A percentile compares a stretch with the other conserved stretches of the same genome.
Conservation (phyloP, 2,329 filamentous ascomycete genomes). For the Aspergillus sp. region DNA sequence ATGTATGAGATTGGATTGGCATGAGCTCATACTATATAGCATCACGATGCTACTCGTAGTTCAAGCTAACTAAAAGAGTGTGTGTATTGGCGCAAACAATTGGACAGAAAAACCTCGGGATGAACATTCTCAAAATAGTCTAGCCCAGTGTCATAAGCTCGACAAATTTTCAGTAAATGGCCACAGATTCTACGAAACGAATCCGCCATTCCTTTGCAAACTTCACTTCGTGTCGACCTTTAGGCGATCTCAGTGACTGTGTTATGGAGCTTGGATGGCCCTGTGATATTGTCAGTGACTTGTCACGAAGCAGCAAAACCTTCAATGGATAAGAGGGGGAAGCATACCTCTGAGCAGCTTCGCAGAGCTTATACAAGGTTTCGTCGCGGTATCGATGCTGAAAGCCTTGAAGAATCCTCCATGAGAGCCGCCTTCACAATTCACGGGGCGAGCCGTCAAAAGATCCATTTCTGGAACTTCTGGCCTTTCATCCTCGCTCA, state of each 20-base stretch:
- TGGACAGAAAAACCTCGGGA: slow-evolving; percentile 8
- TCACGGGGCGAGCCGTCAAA: slow-evolving; percentile 47
- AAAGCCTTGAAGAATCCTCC: slow-evolving; percentile 22
- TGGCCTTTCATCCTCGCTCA: slow-evolving; percentile 75
- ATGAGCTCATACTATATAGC: slow-evolving; percentile 1
- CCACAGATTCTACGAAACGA: slow-evolving; percentile 6
- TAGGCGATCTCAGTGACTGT: slow-evolving; percentile 23
- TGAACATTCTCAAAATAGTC: slow-evolving; percentile 10
- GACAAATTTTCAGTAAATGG: slow-evolving; percentile 9
- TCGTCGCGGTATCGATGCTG: slow-evolving; percentile 22
- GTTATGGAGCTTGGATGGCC: slow-evolving; percentile 39
- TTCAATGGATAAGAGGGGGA: too few relatives aligned
- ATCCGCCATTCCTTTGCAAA: slow-evolving; percentile 22
- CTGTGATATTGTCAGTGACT: slow-evolving; percentile 10
- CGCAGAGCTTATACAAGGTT: slow-evolving; percentile 25
- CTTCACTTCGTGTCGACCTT: slow-evolving; percentile 19
- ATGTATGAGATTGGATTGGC: neutral
- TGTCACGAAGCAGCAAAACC: too few relatives aligned
- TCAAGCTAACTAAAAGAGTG: neutral
- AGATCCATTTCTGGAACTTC: slow-evolving; percentile 44
- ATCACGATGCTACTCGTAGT: neutral
- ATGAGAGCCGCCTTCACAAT: slow-evolving; percentile 27
- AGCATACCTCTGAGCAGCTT: slow-evolving; percentile 33
- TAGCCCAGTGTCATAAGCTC: slow-evolving; percentile 11
- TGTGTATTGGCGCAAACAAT: slow-evolving; percentile 6